Evolutionary conservation across 257 asterid genomes (phyloP), one percentile per base, ranked within the genome.

Genomic region (Rehmannia glutinosa): DNA sequence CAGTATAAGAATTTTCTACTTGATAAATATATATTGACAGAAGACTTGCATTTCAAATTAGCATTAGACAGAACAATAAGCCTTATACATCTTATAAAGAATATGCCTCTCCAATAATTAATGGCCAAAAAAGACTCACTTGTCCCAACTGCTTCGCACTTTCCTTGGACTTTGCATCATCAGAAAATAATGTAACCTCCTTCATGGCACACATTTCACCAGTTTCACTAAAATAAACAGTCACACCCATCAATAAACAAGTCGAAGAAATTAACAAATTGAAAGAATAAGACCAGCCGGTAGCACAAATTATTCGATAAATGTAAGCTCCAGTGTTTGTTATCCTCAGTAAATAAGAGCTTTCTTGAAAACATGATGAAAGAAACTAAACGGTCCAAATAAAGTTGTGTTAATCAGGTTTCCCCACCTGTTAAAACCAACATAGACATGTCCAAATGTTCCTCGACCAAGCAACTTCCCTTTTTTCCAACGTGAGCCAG

Each of bases 191-290:
- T 8, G 98, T 89, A 55, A 92, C 98, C 91, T 92, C 98, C 84
- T 92, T 92, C 98, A 92, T 92, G 20, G 98, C 98, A 81, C 98
- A 92, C 97, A 89, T 92, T 80, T 92, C 96, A 13, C 98, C 98
- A 12, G 94, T 92, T 68, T 87, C 98, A 81, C 98, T 92, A 75
- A 63, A 70, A 72, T 25, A 73, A 80, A 62, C 23, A 66, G 21
- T 51, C 35, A 41, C 62, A 68, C 17, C 56, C 47, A 69, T 53
- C 27, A 70, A 67, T 76, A 46, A 68, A 56, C 20, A 47, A 69
- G 7, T 20, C 65, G 23, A 35, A 46, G 16, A 69, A 43, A 53
- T 55, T 51, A 70, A 54, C 21, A 72, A 30, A 38, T 35, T 28
- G 41, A 54, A 65, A 25, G 24, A 56, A 24, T 36, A n/a, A 15